These are phyloP conservation scores for Helminthosporium solani DNA, from an alignment of 2,329 filamentous ascomycete genomes.

Conservation along the genomic window DNA sequence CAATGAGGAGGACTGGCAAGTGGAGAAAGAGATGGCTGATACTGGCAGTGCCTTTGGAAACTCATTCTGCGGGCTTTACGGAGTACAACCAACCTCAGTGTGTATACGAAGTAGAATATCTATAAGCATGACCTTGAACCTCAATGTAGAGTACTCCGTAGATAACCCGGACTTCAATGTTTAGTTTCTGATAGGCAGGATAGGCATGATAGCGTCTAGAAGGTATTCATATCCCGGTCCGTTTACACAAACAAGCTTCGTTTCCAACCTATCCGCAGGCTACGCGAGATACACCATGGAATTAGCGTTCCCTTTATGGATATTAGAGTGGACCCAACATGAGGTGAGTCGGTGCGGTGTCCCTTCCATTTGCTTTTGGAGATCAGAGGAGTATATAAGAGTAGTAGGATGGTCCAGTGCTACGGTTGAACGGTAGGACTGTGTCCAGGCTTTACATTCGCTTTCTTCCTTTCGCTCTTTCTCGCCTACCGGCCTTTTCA, in stretches of 20 bases:
- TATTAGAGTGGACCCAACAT: background rate
- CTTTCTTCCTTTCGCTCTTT: background rate
- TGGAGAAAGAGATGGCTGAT: too few species aligned
- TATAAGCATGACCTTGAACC: too few species aligned
- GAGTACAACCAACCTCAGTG: too few species aligned
- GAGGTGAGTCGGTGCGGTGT: background rate
- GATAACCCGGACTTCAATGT: background rate
- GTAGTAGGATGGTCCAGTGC: too few species aligned
- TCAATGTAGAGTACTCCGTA: too few species aligned
- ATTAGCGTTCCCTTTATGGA: background rate
- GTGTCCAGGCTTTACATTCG: background rate
- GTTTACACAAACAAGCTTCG: constrained; percentile 12
- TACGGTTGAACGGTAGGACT: background rate
- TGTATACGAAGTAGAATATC: too few species aligned
- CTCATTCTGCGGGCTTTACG: too few species aligned
- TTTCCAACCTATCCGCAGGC: constrained; percentile 11
- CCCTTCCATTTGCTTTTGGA: background rate
- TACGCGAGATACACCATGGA: constrained; percentile 8
- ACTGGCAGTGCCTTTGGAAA: too few species aligned
- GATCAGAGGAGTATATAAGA: constrained; percentile 2
- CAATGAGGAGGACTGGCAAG: too few species aligned
- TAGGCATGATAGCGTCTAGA: background rate
- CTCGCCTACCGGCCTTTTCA: background rate
- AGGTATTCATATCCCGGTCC: constrained; percentile 5
- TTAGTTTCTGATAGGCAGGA: background rate